Conservation (phyloP, 768 basidiomycete species). For the Amanita pallidorosea region DNA sequence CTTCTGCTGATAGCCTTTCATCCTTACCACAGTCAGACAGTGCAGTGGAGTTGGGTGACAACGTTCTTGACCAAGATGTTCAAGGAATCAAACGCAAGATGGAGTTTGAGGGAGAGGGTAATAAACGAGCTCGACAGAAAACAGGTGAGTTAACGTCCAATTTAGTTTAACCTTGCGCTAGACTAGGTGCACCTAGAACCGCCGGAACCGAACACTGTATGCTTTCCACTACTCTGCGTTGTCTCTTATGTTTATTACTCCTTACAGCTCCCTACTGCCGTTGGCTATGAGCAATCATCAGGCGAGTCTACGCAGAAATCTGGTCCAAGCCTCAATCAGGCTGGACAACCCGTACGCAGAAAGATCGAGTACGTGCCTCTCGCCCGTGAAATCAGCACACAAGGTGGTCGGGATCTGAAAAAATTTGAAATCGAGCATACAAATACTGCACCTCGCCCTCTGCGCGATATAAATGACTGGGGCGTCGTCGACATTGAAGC, state of each 20-base stretch:
- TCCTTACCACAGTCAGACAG: constrained; percentile 1
- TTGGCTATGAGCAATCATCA: constrained; percentile 7
- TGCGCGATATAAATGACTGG: constrained; percentile 77
- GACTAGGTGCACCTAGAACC: constrained; percentile 27
- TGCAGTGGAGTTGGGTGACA: constrained; percentile 21
- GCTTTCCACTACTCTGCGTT: constrained; percentile 13
- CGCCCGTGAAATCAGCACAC: constrained; percentile 60
- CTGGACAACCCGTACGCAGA: constrained; percentile 45
- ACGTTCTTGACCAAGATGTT: constrained; percentile 46
- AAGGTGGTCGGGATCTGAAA: constrained; percentile 76
- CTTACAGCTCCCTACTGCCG: background rate
- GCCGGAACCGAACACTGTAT: constrained; percentile 33
- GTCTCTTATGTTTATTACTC: constrained; percentile 6
- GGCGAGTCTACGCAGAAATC: constrained; percentile 12
- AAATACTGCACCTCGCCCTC: constrained; percentile 37
- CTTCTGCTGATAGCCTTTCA: constrained; percentile 11
- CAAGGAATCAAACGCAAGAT: constrained; percentile 66
- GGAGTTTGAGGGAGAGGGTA: constrained; percentile 52
- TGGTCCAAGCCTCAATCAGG: constrained; percentile 25
- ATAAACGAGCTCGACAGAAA: constrained; percentile 63
- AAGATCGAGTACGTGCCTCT: constrained; percentile 87
- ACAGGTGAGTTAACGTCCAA: constrained; percentile 33
- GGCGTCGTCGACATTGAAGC: constrained; percentile 84
- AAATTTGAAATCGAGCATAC: constrained; percentile 51
- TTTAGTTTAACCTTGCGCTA: background rate